These are phyloP conservation scores for Stachybotrys elegans DNA, from an alignment of 2,329 filamentous ascomycete genomes.

Conservation along the genomic window DNA sequence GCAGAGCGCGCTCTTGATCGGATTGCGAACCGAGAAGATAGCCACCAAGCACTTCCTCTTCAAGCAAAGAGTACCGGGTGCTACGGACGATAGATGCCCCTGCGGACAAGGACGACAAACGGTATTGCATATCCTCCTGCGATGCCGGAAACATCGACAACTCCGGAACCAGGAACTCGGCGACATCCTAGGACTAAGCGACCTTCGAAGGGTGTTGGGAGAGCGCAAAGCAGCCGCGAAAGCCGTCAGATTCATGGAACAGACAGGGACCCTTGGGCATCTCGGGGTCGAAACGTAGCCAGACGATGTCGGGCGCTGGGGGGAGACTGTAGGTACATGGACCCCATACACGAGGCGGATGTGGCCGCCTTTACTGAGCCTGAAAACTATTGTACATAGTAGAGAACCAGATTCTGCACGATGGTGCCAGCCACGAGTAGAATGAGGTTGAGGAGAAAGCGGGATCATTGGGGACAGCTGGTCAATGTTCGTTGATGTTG, in stretches of 20 bases:
- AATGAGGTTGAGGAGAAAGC: no score
- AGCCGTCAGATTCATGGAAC: constrained; percentile 2
- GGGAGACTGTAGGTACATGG: background rate
- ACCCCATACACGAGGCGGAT: background rate
- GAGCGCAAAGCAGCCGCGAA: background rate
- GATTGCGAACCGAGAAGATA: constrained; percentile 8
- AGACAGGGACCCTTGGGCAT: background rate
- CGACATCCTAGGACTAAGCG: background rate
- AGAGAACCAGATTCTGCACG: background rate
- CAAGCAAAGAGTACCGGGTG: constrained; percentile 8
- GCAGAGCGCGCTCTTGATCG: constrained; percentile 3
- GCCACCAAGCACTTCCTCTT: constrained; percentile 8
- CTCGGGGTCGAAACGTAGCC: background rate
- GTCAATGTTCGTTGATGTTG: no score
- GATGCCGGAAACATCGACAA: background rate
- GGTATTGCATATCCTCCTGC: constrained; percentile 7
- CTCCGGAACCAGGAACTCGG: constrained; percentile 1
- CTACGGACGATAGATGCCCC: constrained; percentile 5
- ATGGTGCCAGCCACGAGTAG: background rate
- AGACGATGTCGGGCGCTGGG: background rate
- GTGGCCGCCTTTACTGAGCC: background rate
- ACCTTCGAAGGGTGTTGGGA: background rate
- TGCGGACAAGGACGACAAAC: constrained; percentile 7
- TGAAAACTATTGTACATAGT: background rate
- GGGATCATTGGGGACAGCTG: no score